Base-by-base conservation (phyloP, 2,329 filamentous ascomycete genomes). In the Phialophora macrospora region DNA sequence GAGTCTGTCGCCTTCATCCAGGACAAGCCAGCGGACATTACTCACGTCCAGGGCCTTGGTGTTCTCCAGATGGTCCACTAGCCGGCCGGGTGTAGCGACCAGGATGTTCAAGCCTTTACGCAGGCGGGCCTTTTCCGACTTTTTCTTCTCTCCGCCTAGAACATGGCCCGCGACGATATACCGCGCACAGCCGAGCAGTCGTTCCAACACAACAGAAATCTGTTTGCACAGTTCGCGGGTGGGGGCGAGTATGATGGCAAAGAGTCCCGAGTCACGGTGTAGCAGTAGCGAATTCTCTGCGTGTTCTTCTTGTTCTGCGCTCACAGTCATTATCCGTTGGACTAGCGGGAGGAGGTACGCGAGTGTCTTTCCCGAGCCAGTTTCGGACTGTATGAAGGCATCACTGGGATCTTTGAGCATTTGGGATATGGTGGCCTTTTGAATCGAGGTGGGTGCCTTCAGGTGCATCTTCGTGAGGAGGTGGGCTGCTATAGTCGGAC, bases 331-430 rank as follows among this genome's bases (percentile, higher is more conserved):
- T 22, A 99, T 90, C 26, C 93, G 86, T 75, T 99, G 92, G 24
- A 99, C 88, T 55, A 99, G 90, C 1, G 95, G 95, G 6, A 99
- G 81, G 4, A 99, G 84, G 76, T 99, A 99, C n/a, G 95, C 92
- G 66, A 99, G 80, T 0, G 95, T 99, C 80, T 99, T 99, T 79
- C 95, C 95, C 0, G 95, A 99, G 72, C 95, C 95, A 0, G 95
- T 99, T 80, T 99, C 90, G 2, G 95, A 96, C 77, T 98, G 95
- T 38, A 99, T 90, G 73, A 99, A 99, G 1, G 93, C 93, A 80
- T 99, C 95, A 54, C 87, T 88, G 72, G 96, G 90, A 60, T 90
- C 89, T 49, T 88, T 88, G 52, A 96, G 79, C 67, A 99, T 80
- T 72, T 95, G 89, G 49, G 90, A 85, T 46, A 99, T 89, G 0